Evolutionary conservation across 306 rosid genomes (phyloP).

Genomic region (Canavalia gladiata): DNA sequence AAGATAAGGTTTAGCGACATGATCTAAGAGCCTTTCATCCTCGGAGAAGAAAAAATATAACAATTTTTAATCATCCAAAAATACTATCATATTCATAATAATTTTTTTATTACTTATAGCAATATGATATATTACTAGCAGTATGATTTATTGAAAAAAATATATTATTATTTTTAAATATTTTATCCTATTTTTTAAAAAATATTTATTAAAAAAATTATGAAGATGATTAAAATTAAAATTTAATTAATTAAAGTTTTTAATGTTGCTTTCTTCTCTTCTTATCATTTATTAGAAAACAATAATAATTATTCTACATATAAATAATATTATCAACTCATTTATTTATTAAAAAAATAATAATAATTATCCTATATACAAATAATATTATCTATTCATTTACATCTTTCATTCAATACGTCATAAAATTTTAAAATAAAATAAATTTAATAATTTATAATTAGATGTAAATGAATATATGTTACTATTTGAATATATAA

Average conservation of each 20-base stretch:
- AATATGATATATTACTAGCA: background rate
- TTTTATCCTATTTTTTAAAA: background rate
- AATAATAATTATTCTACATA: too few species aligned
- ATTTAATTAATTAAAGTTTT: background rate
- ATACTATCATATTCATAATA: background rate
- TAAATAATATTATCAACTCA: too few species aligned
- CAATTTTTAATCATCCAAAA: background rate
- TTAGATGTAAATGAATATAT: too few species aligned
- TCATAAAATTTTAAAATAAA: too few species aligned
- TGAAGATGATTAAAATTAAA: background rate
- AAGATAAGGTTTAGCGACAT: background rate
- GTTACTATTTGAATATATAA: too few species aligned
- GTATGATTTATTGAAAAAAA: background rate
- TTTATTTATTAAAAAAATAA: too few species aligned
- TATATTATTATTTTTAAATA: background rate
- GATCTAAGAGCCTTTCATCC: background rate
- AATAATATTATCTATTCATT: too few species aligned
- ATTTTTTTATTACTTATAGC: background rate
- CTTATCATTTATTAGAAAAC: too few species aligned
- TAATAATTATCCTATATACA: too few species aligned
- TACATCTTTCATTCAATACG: too few species aligned
- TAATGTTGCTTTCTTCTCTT: background rate
- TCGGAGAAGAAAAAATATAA: background rate
- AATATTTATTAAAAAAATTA: constrained; percentile 7
- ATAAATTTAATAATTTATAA: too few species aligned